Conservation (phyloP, 2,329 filamentous ascomycete genomes). For the Sphaceloma murrayae region DNA sequence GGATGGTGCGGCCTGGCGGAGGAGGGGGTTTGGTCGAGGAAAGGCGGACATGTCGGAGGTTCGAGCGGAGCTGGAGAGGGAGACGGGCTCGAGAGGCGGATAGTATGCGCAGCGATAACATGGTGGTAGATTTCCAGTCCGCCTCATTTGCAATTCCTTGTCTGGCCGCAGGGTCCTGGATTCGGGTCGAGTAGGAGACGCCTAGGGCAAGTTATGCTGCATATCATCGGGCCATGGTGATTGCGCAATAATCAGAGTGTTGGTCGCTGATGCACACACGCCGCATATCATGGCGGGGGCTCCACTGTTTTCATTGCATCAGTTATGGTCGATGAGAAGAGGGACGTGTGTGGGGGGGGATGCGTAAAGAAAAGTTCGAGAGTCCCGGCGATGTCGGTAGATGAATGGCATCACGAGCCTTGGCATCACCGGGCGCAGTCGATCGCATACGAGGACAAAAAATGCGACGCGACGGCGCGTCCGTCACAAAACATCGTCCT, state of each 20-base stretch:
- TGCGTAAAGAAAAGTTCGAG: slow-evolving; percentile 3
- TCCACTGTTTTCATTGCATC: background rate
- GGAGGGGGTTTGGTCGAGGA: slow-evolving; percentile 9
- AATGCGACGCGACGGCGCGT: background rate
- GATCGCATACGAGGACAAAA: background rate
- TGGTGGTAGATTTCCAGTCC: too few relatives aligned
- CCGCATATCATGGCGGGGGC: slow-evolving; percentile 2
- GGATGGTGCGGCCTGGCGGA: slow-evolving; percentile 26
- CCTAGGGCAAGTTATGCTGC: too few relatives aligned
- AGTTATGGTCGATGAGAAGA: background rate
- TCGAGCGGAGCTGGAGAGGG: background rate
- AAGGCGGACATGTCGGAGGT: background rate
- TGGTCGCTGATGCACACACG: too few relatives aligned
- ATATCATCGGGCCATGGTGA: too few relatives aligned
- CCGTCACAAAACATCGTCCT: background rate
- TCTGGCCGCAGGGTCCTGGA: too few relatives aligned
- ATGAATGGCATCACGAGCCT: background rate
- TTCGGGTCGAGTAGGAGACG: too few relatives aligned
- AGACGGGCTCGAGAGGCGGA: slow-evolving; percentile 1
- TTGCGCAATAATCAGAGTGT: too few relatives aligned
- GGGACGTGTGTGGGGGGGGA: background rate
- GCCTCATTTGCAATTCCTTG: too few relatives aligned
- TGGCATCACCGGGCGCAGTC: slow-evolving; percentile 8
- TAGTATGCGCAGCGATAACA: background rate
- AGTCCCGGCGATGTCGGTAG: background rate